Percentiles rank a stretch among this genome's conserved stretches.
Conservation (phyloP, 257 asterid genomes). For the Solanum dulcamara region DNA sequence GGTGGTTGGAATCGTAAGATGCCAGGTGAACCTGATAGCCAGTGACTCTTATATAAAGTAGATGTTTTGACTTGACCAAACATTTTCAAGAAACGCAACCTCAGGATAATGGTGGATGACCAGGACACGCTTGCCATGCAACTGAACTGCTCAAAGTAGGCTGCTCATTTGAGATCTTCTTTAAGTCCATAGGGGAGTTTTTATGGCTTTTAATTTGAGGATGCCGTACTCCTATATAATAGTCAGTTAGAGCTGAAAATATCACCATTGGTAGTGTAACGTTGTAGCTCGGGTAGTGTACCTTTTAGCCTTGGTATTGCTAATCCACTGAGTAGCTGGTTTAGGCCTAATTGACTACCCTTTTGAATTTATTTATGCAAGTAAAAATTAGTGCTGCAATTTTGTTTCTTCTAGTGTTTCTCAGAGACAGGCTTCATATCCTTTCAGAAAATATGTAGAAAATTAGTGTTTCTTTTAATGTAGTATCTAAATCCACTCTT, state of each 20-base stretch:
- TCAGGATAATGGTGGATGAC: neutral
- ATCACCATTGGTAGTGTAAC: neutral
- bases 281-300: neutral
- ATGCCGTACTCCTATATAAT: neutral
- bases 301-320: neutral
- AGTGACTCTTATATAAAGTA: neutral
- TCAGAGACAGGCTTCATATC: neutral
- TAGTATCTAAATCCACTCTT: neutral
- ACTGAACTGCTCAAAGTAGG: neutral
- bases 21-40: conserved; percentile 48
- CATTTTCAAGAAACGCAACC: neutral
- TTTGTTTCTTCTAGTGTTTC: neutral
- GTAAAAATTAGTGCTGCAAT: neutral
- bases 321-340: neutral
- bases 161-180: neutral
- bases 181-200: neutral
- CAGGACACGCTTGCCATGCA: neutral
- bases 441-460: neutral
- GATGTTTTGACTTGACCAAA: neutral
- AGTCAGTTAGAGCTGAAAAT: neutral
- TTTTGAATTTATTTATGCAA: neutral
- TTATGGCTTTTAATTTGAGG: neutral
- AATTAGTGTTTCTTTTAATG: neutral
- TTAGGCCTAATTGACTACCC: neutral
- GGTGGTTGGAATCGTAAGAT: conserved; percentile 57